Evolutionary conservation across 140 eudicot genomes (phyloP).

Genomic region (Stevia rebaudiana): DNA sequence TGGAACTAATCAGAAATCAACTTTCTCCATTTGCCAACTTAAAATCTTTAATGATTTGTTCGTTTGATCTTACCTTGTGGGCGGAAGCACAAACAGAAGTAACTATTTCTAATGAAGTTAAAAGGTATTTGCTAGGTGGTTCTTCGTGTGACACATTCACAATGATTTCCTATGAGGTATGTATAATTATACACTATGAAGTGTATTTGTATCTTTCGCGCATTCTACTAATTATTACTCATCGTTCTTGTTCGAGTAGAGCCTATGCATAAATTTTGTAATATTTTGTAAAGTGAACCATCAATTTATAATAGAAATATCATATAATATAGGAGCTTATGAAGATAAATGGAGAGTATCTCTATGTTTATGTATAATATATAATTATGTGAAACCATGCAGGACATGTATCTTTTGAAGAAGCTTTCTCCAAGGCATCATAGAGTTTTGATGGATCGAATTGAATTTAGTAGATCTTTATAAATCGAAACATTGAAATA

Average conservation of each 20-base stretch:
- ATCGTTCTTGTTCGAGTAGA: background rate
- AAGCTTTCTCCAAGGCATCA: no score
- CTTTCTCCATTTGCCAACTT: conserved; percentile 7
- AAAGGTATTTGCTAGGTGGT: background rate
- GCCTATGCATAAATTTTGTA: background rate
- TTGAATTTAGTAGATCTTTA: no score
- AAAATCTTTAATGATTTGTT: no score
- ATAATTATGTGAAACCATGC: no score
- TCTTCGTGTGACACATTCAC: background rate
- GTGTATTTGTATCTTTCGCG: background rate
- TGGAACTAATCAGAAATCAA: conserved; percentile 1
- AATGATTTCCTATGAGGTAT: conserved; percentile 12
- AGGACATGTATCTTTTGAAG: no score
- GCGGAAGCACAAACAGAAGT: background rate
- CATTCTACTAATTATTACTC: background rate
- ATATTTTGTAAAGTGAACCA: background rate
- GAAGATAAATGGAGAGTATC: background rate
- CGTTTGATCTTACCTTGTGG: background rate
- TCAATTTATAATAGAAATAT: background rate
- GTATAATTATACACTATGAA: background rate
- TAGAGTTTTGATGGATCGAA: no score
- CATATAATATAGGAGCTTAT: background rate
- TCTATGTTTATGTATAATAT: no score
- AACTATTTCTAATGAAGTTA: background rate
- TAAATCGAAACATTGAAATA: no score